A percentile compares a stretch with the other conserved stretches of the same genome.
Conservation (phyloP, 345 rosid genomes). For the Mallotus nudiflorus region DNA sequence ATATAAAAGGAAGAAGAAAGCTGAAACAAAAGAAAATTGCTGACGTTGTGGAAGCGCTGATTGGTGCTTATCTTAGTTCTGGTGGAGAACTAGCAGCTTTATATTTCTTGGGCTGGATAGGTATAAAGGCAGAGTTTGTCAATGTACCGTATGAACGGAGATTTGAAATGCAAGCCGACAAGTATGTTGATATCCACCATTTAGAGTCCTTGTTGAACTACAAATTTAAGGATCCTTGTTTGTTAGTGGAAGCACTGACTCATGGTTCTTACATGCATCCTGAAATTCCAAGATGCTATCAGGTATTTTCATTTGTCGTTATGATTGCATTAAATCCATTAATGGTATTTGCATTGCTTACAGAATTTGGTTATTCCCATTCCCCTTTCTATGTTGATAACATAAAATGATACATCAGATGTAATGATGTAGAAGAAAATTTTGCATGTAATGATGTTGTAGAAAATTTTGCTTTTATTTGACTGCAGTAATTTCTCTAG, state of each 20-base stretch:
- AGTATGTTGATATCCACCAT: slow-evolving; percentile 40
- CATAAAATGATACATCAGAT: neutral
- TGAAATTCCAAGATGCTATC: slow-evolving; percentile 87
- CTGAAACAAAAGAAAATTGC: slow-evolving; percentile 67
- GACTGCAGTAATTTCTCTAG: too few species aligned
- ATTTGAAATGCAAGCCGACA: slow-evolving; percentile 34
- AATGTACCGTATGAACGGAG: slow-evolving; percentile 35
- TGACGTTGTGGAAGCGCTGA: slow-evolving; percentile 81
- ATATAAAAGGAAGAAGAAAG: slow-evolving; percentile 40
- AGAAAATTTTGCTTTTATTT: neutral
- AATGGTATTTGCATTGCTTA: neutral
- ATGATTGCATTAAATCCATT: neutral
- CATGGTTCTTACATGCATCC: slow-evolving; percentile 93
- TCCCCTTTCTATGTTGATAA: neutral
- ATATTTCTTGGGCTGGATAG: slow-evolving; percentile 66
- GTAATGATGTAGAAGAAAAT: too few species aligned
- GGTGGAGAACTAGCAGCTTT: slow-evolving; percentile 73
- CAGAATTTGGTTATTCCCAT: neutral
- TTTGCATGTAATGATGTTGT: too few species aligned
- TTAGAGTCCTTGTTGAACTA: slow-evolving; percentile 61
- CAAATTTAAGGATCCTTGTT: slow-evolving; percentile 56
- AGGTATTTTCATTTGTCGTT: slow-evolving; percentile 55
- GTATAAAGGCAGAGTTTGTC: slow-evolving; percentile 54
- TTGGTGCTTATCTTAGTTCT: slow-evolving; percentile 73
- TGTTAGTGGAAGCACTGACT: slow-evolving; percentile 85